phyloP scores from a whole-genome alignment of 2,329 filamentous ascomycete genomes.

The Verticillium dahliae region DNA sequence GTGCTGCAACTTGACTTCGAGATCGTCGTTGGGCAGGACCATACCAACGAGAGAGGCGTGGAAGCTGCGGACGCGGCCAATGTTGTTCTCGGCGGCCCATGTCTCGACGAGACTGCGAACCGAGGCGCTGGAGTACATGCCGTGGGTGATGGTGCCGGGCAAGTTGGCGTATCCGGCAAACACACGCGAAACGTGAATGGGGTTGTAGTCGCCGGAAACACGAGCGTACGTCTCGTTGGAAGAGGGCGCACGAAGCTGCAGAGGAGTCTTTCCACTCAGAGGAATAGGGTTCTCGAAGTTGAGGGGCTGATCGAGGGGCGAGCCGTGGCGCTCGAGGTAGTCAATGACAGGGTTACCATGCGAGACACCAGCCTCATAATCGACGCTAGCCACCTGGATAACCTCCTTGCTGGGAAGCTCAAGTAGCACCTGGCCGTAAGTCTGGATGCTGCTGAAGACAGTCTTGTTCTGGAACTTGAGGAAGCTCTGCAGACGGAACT shows the following conservation, averaged over 20 bases:
- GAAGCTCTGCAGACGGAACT: conserved; percentile 90
- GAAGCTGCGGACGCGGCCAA: conserved; percentile 95
- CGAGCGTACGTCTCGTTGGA: conserved; percentile 98
- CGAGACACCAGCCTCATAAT: conserved; percentile 86
- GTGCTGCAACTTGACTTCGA: conserved; percentile 92
- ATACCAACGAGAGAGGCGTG: conserved; percentile 96
- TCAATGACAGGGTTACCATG: conserved; percentile 96
- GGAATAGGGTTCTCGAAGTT: conserved; percentile 97
- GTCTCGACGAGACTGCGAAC: conserved; percentile 95
- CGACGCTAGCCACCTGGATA: conserved; percentile 93
- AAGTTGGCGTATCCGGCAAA: conserved; percentile 95
- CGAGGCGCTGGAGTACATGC: conserved; percentile 98
- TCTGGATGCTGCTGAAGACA: conserved; percentile 87
- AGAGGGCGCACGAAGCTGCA: conserved; percentile 82
- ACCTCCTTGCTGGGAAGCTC: conserved; percentile 96
- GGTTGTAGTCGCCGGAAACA: conserved; percentile 97
- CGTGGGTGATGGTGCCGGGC: conserved; percentile 95
- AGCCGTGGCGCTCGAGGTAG: conserved; percentile 86
- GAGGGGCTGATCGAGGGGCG: conserved; percentile 90
- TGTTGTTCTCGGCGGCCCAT: conserved; percentile 98
- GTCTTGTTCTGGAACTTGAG: conserved; percentile 92
- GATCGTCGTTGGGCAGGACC: conserved; percentile 93
- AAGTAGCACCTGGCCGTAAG: conserved; percentile 82
- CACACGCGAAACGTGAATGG: conserved; percentile 94
- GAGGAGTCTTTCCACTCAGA: conserved; percentile 82